Evolutionary conservation across 148 eudicot species (phyloP).

Genomic region (Chenopodium album): DNA sequence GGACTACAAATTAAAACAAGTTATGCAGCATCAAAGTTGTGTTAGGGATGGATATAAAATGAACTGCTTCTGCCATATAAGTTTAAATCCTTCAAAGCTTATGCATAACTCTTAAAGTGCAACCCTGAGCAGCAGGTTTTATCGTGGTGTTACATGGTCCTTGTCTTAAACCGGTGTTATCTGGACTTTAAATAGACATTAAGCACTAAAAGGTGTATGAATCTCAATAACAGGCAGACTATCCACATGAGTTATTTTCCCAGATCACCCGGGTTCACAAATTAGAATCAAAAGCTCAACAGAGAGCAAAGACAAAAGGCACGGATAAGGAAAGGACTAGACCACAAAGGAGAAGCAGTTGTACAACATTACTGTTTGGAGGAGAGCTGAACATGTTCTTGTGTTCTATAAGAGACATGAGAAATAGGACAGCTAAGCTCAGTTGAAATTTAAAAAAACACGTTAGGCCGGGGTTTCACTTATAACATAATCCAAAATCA

Average conservation of each 20-base stretch:
- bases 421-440: background rate
- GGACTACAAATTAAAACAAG: background rate
- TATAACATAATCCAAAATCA: too few species aligned
- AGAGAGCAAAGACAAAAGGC: too few species aligned
- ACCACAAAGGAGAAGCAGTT: background rate
- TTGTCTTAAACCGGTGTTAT: background rate
- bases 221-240: too few species aligned
- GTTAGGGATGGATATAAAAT: background rate
- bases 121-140: background rate
- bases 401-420: background rate
- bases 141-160: background rate
- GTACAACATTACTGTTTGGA: background rate
- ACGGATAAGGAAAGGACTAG: too few species aligned
- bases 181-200: too few species aligned
- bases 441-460: background rate
- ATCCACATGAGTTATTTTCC: too few species aligned
- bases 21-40: slow-evolving; percentile 6
- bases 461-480: background rate
- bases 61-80: background rate
- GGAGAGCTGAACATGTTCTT: background rate
- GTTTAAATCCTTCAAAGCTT: background rate
- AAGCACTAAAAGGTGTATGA: too few species aligned
- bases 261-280: too few species aligned
- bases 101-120: background rate
- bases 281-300: too few species aligned